Evolutionary conservation across 2,329 filamentous ascomycete species (phyloP).

Genomic region (Cryphonectria parasitica): DNA sequence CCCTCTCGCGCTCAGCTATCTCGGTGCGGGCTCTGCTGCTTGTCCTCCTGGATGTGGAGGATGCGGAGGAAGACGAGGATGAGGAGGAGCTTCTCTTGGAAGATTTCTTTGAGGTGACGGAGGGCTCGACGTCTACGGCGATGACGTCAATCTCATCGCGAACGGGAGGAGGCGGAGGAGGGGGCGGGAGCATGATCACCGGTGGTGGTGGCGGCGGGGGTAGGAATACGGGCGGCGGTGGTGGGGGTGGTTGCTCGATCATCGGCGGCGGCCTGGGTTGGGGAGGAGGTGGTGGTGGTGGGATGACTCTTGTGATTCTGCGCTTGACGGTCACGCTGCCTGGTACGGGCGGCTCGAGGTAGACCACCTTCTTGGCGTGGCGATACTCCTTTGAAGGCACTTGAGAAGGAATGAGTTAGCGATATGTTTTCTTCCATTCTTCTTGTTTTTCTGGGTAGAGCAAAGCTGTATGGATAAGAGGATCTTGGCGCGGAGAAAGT

Average conservation of each 20-base stretch:
- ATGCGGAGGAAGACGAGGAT: conserved; percentile 22
- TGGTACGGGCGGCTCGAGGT: conserved; percentile 45
- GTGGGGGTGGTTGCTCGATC: conserved; percentile 26
- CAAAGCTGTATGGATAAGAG: neutral
- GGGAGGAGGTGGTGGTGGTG: conserved; percentile 39
- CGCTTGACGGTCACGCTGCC: conserved; percentile 43
- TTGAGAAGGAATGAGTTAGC: conserved; percentile 7
- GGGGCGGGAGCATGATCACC: conserved; percentile 28
- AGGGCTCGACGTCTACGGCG: conserved; percentile 36
- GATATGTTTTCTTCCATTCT: neutral
- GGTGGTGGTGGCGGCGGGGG: conserved; percentile 33
- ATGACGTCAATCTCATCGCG: conserved; percentile 36
- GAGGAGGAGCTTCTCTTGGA: conserved; percentile 20
- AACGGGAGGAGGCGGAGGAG: conserved; percentile 30
- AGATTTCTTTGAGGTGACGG: conserved; percentile 20
- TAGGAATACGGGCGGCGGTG: conserved; percentile 31
- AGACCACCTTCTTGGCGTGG: conserved; percentile 47
- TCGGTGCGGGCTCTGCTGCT: conserved; percentile 26
- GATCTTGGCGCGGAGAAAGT: too few relatives aligned
- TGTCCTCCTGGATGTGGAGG: conserved; percentile 23
- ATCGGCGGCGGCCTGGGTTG: conserved; percentile 32
- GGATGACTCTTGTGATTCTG: conserved; percentile 45
- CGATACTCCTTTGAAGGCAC: conserved; percentile 30
- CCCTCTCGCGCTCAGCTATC: conserved; percentile 38
- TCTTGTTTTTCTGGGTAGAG: neutral